Evolutionary conservation across 345 rosid species (phyloP), one percentile per base, ranked within the genome.

Genomic region (Syzygium jambos): DNA sequence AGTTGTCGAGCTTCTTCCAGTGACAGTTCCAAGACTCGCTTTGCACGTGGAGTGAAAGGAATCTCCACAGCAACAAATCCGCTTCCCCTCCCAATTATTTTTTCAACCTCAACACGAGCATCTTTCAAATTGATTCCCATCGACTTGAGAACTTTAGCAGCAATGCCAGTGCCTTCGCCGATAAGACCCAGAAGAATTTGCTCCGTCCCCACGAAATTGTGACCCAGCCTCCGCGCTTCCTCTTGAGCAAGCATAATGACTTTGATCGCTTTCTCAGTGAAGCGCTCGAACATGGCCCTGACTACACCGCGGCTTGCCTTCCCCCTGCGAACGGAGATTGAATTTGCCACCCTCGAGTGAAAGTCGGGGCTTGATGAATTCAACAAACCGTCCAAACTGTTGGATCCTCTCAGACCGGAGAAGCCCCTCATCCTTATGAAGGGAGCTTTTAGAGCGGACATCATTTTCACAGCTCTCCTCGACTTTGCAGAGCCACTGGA

Each of bases 21-120:
- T 17, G 99, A 95, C 68, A 98, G 93, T 91, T 98, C 99, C 88
- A 98, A 86, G 38, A 96, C 99, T 51, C 98, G 99, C 93, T 95
- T 98, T 51, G 99, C 99, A 77, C 98, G 99, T 83, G 99, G 99
- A 86, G 99, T 98, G 90, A 98, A 98, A 14, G 99, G 99, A 86
- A 98, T 96, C 90, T 96, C 99, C 90, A 95, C 97, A 27, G 98
- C 99, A 77, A 96, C 98, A 90, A 96, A 96, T 21, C 99, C 99
- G 84, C 98, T 95, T 65, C 99, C 99, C 88, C 98, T 92, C 63
- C 99, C 99, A 89, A 96, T 98, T 27, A 98, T 96, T 89, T 98
- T 96, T 90, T 96, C 99, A n/a, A 98, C 99, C 87, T 98, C 99
- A 0, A 96, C 96, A 23, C 99, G 98, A 4, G 99, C 96, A 85